phyloP scores from a whole-genome alignment of 495 filamentous ascomycete genomes.

The Melanomma pulvis-pyrius region DNA sequence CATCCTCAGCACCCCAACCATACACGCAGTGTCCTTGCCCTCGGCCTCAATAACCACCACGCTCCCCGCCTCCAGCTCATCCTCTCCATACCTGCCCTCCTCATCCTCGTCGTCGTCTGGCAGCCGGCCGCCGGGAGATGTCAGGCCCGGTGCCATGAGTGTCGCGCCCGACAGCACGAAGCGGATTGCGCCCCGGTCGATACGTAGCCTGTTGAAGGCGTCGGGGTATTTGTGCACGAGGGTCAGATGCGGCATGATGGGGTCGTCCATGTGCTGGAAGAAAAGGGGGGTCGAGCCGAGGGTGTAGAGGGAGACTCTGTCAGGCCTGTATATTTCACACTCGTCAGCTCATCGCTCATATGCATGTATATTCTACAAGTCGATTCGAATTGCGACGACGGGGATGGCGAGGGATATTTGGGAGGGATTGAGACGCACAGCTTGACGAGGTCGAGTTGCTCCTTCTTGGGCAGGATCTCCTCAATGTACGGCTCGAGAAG shows the following conservation, averaged over 20 bases:
- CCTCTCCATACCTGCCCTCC: slow-evolving; percentile 47
- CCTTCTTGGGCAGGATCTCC: slow-evolving; percentile 93
- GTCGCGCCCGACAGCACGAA: slow-evolving; percentile 92
- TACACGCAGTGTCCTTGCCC: slow-evolving; percentile 88
- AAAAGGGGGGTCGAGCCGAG: slow-evolving; percentile 77
- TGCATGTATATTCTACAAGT: not conserved
- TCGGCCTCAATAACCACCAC: slow-evolving; percentile 89
- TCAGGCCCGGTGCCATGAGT: slow-evolving; percentile 93
- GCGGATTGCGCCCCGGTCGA: slow-evolving; percentile 93
- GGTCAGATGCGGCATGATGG: slow-evolving; percentile 69
- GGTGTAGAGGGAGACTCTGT: slow-evolving; percentile 83
- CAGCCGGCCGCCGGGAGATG: slow-evolving; percentile 74
- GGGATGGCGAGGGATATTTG: not conserved
- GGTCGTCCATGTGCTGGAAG: slow-evolving; percentile 85
- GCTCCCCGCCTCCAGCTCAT: slow-evolving; percentile 71
- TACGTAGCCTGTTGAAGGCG: slow-evolving; percentile 67
- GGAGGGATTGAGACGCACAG: slow-evolving; percentile 55
- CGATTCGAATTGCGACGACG: not conserved
- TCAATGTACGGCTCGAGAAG: slow-evolving; percentile 87
- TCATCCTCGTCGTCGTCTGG: slow-evolving; percentile 56
- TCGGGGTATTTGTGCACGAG: slow-evolving; percentile 59
- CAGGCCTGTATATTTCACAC: slow-evolving; percentile 59
- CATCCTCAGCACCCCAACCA: slow-evolving; percentile 82
- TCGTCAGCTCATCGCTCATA: not conserved
- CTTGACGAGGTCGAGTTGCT: slow-evolving; percentile 88